These are phyloP conservation scores for Mycena capillaripes DNA, from an alignment of 768 basidiomycete genomes.

Conservation along the genomic window DNA sequence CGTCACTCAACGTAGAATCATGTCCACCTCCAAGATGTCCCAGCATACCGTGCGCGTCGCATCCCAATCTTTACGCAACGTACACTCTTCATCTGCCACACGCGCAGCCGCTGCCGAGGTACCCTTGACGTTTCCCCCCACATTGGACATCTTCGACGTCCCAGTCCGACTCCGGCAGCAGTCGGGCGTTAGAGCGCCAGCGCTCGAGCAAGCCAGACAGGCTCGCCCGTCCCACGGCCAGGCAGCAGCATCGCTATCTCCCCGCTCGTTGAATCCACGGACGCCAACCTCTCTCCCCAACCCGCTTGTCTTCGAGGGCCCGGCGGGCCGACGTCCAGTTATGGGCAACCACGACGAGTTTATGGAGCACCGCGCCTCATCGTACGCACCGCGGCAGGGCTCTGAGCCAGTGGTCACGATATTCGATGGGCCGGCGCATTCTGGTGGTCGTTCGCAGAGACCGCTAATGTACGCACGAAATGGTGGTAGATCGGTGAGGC, in stretches of 20 bases:
- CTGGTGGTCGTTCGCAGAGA: neutral
- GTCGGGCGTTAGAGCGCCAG: neutral
- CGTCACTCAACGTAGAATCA: too few relatives aligned
- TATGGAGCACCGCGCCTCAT: neutral
- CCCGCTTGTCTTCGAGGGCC: slow-evolving; percentile 26
- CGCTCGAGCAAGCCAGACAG: neutral
- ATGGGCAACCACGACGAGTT: neutral
- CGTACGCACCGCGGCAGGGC: neutral
- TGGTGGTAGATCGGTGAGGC: neutral
- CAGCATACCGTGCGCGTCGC: slow-evolving; percentile 17
- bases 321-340: slow-evolving; percentile 12
- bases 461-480: neutral
- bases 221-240: neutral
- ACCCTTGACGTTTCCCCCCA: slow-evolving; percentile 5
- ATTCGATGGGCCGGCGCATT: neutral
- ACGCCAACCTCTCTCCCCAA: slow-evolving; percentile 11
- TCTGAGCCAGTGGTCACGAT: neutral
- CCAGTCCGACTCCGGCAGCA: neutral
- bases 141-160: slow-evolving; percentile 29
- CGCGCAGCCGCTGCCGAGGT: neutral
- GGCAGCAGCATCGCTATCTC: neutral
- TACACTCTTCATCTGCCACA: slow-evolving; percentile 5
- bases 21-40: slow-evolving; percentile 9
- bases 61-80: neutral
- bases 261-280: neutral